Conservation (phyloP, 768 basidiomycete genomes). For the Suillus cothurnatus region DNA sequence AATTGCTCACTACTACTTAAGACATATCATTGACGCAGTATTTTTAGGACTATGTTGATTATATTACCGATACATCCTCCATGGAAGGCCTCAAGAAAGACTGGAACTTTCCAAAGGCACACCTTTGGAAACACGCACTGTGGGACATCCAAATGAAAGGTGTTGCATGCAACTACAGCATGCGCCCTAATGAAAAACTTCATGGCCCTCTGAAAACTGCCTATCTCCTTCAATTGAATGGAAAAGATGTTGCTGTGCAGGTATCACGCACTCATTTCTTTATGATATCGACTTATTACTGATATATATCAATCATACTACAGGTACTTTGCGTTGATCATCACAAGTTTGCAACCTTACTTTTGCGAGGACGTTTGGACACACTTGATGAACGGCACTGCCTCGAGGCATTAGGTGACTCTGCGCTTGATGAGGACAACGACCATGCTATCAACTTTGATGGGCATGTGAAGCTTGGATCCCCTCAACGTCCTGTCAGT, state of each 20-base stretch:
- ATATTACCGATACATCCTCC: not conserved
- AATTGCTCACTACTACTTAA: too few relatives aligned
- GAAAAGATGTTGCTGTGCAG: slow-evolving; percentile 34
- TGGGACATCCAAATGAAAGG: slow-evolving; percentile 36
- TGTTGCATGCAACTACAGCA: slow-evolving; percentile 29
- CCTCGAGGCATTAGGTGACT: slow-evolving; percentile 12
- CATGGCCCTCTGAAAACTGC: slow-evolving; percentile 28
- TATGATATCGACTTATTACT: too few relatives aligned
- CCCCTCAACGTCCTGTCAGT: not conserved
- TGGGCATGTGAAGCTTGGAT: slow-evolving; percentile 4
- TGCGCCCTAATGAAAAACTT: slow-evolving; percentile 32
- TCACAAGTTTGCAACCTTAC: not conserved
- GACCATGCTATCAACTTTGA: not conserved
- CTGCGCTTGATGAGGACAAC: not conserved
- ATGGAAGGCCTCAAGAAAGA: slow-evolving; percentile 22
- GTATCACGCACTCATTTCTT: slow-evolving; percentile 15
- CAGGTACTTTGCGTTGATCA: slow-evolving; percentile 3
- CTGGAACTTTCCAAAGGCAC: slow-evolving; percentile 40
- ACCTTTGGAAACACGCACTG: slow-evolving; percentile 33
- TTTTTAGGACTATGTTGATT: not conserved
- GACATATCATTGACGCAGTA: too few relatives aligned
- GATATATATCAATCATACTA: too few relatives aligned
- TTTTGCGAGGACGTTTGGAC: not conserved
- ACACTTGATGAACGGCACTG: slow-evolving; percentile 2
- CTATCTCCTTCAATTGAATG: slow-evolving; percentile 33